Evolutionary conservation across 2,329 filamentous ascomycete species (phyloP).

Genomic region (Helminthosporium solani): DNA sequence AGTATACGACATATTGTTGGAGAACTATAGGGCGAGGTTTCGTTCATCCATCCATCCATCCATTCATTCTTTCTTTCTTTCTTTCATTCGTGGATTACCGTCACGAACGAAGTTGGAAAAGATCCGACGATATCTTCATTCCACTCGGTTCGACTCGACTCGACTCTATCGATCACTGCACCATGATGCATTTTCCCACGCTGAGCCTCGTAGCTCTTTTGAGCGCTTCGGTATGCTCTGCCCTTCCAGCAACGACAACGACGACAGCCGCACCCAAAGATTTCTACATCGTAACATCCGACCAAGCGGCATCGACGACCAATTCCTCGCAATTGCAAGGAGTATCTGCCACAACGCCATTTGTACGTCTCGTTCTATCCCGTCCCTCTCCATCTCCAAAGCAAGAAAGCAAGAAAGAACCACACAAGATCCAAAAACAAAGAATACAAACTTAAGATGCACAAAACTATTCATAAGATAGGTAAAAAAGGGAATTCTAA

Average conservation of each 20-base stretch:
- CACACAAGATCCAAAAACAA: too few relatives aligned
- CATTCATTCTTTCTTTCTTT: too few relatives aligned
- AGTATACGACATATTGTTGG: too few relatives aligned
- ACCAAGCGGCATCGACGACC: constrained; percentile 21
- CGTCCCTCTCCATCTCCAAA: neutral
- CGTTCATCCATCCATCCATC: neutral
- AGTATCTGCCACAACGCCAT: constrained; percentile 43
- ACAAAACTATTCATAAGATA: too few relatives aligned
- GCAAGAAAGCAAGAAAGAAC: neutral
- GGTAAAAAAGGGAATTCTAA: neutral
- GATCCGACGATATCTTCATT: too few relatives aligned
- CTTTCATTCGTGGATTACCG: too few relatives aligned
- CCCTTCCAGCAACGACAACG: constrained; percentile 8
- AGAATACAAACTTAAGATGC: too few relatives aligned
- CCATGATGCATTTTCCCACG: constrained; percentile 17
- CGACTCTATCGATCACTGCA: neutral
- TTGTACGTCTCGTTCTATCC: constrained; percentile 17
- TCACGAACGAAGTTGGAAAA: too few relatives aligned
- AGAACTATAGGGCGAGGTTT: too few relatives aligned
- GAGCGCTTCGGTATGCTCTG: constrained; percentile 7
- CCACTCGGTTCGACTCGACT: too few relatives aligned
- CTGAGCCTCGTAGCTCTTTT: constrained; percentile 8
- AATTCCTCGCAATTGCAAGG: constrained; percentile 36
- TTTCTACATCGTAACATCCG: constrained; percentile 46
- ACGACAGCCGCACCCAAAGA: constrained; percentile 4